phyloP scores from a whole-genome alignment of 2,329 filamentous ascomycete genomes.

The Fusarium anthophilum region DNA sequence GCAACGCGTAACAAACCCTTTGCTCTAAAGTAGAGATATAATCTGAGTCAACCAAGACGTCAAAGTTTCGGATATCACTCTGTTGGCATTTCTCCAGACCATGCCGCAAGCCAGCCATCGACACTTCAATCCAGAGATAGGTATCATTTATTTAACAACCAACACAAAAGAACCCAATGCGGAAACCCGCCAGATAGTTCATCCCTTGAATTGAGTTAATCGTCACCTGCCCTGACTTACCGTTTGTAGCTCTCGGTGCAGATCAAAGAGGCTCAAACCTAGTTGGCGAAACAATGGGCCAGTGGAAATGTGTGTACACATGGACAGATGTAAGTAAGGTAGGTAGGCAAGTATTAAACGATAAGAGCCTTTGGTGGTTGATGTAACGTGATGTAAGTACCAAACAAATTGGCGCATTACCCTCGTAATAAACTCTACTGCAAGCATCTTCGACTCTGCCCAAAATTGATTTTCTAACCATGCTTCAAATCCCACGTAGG shows the following conservation, averaged over 20 bases:
- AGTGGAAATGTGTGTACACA: neutral
- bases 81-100: slow-evolving; percentile 21
- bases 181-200: slow-evolving; percentile 1
- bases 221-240: slow-evolving; percentile 12
- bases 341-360: neutral
- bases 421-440: slow-evolving; percentile 21
- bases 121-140: neutral
- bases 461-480: neutral
- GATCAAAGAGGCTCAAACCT: slow-evolving; percentile 15
- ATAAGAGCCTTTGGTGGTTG: slow-evolving; percentile 8
- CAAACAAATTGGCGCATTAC: slow-evolving; percentile 14
- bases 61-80: slow-evolving; percentile 10
- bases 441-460: slow-evolving; percentile 8
- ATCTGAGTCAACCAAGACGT: slow-evolving; percentile 11
- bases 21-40: neutral
- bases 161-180: slow-evolving; percentile 5
- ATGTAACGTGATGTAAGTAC: slow-evolving; percentile 26
- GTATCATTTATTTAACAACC: neutral
- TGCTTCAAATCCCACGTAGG: slow-evolving; percentile 8
- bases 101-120: slow-evolving; percentile 11
- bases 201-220: slow-evolving; percentile 18
- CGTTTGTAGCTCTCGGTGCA: slow-evolving; percentile 7
- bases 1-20: neutral
- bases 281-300: neutral
- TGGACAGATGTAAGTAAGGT: neutral